Evolutionary conservation across 768 basidiomycete genomes (phyloP).

Genomic region (Agrocybe chaxingu): DNA sequence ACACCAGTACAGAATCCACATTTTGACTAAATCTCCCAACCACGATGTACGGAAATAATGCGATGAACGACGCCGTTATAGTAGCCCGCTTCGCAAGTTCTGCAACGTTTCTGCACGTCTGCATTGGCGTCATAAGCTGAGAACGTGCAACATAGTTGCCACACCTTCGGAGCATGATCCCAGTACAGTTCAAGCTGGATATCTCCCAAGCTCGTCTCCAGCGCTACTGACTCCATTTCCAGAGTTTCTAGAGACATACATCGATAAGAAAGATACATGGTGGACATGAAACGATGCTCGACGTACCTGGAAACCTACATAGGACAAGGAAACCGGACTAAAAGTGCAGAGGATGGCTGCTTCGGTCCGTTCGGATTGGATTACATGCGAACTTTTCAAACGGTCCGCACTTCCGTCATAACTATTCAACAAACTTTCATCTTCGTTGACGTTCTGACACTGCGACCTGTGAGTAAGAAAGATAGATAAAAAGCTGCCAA

Average conservation of each 20-base stretch:
- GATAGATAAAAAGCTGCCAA: no score
- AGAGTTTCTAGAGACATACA: no score
- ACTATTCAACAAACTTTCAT: background rate
- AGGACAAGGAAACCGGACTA: no score
- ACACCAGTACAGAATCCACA: background rate
- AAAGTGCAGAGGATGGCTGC: no score
- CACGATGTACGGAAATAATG: slow-evolving; percentile 68
- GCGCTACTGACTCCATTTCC: slow-evolving; percentile 55
- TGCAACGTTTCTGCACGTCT: slow-evolving; percentile 96
- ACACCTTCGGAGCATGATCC: slow-evolving; percentile 77
- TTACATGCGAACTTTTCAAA: no score
- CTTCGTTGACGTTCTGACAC: no score
- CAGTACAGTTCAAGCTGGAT: slow-evolving; percentile 90
- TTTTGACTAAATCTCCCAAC: background rate
- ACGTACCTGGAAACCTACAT: no score
- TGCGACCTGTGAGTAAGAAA: no score
- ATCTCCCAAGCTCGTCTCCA: slow-evolving; percentile 85
- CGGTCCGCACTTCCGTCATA: no score
- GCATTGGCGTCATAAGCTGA: slow-evolving; percentile 14
- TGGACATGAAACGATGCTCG: no score
- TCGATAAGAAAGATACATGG: no score
- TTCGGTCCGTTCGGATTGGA: no score
- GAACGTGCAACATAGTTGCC: slow-evolving; percentile 6
- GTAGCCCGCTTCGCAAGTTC: slow-evolving; percentile 91
- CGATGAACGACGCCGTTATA: slow-evolving; percentile 94